Conservation (phyloP, 1,284 basidiomycete genomes). For the Stereum hirsutum region DNA sequence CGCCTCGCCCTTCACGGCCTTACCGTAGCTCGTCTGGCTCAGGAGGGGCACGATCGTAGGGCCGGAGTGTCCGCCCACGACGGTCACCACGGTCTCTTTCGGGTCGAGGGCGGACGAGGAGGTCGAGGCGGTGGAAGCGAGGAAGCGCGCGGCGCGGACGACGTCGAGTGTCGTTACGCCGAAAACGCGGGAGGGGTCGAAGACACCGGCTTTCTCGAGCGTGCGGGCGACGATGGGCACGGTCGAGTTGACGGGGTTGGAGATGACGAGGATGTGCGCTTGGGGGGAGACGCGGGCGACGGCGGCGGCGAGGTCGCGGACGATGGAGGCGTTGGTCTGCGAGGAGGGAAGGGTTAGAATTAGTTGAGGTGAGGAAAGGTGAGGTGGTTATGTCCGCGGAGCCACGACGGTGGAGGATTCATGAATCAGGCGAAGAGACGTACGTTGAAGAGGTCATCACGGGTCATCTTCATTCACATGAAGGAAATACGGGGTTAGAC, state of each 20-base stretch:
- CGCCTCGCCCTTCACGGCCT: constrained; percentile 56
- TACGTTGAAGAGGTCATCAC: constrained; percentile 99
- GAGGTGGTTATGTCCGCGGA: not conserved
- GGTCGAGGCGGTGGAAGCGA: constrained; percentile 65
- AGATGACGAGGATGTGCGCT: constrained; percentile 93
- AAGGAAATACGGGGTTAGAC: constrained; percentile 24
- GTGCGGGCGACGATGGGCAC: constrained; percentile 95
- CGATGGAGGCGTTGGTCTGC: constrained; percentile 91
- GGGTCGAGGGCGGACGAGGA: too few relatives aligned
- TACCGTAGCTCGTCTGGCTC: constrained; percentile 67
- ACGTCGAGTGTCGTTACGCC: constrained; percentile 98
- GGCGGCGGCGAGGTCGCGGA: constrained; percentile 89
- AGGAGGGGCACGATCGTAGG: constrained; percentile 94
- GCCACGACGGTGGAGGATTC: too few relatives aligned
- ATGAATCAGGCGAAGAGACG: constrained; percentile 27
- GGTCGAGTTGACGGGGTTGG: constrained; percentile 93
- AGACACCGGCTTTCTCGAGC: constrained; percentile 90
- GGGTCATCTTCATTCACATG: constrained; percentile 86
- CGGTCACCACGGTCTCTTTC: constrained; percentile 70
- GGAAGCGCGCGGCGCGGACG: constrained; percentile 91
- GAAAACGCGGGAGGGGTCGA: constrained; percentile 74
- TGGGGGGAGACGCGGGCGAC: constrained; percentile 84
- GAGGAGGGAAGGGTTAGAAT: too few relatives aligned
- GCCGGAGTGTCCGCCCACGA: constrained; percentile 95
- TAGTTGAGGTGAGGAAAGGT: not conserved